Evolutionary conservation across 129 eudicot genomes (phyloP), one percentile per base, ranked within the genome.

Genomic region (Pseudognaphalium luteoalbum): DNA sequence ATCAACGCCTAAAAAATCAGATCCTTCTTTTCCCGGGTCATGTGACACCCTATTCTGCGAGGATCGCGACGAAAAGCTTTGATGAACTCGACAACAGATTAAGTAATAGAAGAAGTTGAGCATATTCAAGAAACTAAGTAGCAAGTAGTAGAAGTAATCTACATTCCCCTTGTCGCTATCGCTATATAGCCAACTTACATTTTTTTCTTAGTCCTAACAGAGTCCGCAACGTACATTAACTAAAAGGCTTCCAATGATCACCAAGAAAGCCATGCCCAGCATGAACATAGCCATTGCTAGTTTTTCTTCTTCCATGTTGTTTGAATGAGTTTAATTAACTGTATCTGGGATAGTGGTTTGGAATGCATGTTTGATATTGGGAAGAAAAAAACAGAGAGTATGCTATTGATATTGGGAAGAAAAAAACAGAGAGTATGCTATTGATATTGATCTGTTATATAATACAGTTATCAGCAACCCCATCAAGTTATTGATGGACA

Each of bases 141-240:
- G 60, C 84, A 81, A 82, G 68, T 87, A 87, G 68, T 87, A 87
- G 41, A 71, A 84, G 16, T 84, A 87, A 79, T 87, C 88, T 7
- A 78, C 17, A 28, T 79, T 84, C 6, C 91, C 91, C 78, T 84
- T 72, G 5, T 87, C 58, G 1, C 84, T 79, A 67, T 87, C 68
- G 4, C 74, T 76, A 5, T 83, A 65, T 19, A 87, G 32, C 91
- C 88, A 87, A 66, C 88, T 82, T 33, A 44, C 56, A 0, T 41
- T 73, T 17, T 81, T 86, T 16, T 81, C 88, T 54, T 35, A 33
- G 71, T 4, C 0, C 86, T 81, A 5, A 81, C 63, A 21, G 62
- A 25, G 62, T 84, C 71, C 25, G 82, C 82, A n/a, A 82, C n/a
- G n/a, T n/a, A n/a, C 32, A 25, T 72, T 76, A 25, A 82, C 68